Conservation (phyloP, 1,139 yeast species). For the Entelexis sorbosivorans region DNA sequence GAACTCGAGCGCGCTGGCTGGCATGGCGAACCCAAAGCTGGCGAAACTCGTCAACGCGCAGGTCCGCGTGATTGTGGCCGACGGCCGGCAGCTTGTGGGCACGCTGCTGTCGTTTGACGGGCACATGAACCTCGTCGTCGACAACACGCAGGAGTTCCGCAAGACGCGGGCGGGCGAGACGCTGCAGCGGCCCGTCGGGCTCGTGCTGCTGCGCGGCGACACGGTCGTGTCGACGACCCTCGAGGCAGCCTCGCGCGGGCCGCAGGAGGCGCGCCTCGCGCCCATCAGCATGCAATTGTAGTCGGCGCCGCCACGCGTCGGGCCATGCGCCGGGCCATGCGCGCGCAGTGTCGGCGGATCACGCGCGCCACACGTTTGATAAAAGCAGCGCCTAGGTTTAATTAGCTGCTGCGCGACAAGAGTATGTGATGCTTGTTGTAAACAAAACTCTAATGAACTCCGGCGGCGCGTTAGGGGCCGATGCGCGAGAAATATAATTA, state of each 20-base stretch:
- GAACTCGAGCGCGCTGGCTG: background rate
- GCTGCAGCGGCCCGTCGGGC: slow-evolving; percentile 64
- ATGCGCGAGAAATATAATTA: too few relatives aligned
- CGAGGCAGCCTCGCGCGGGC: slow-evolving; percentile 32
- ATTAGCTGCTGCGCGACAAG: too few relatives aligned
- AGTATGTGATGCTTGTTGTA: too few relatives aligned
- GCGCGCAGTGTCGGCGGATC: too few relatives aligned
- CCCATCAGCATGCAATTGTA: slow-evolving; percentile 17
- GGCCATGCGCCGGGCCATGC: too few relatives aligned
- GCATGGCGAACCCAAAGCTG: slow-evolving; percentile 33
- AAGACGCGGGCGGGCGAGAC: slow-evolving; percentile 45
- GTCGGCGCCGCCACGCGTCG: too few relatives aligned
- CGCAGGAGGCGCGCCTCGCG: background rate
- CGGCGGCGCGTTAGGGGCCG: too few relatives aligned
- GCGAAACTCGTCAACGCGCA: slow-evolving; percentile 66
- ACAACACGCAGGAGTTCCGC: slow-evolving; percentile 66
- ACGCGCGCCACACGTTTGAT: too few relatives aligned
- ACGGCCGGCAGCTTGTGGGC: slow-evolving; percentile 68
- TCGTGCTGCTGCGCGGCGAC: slow-evolving; percentile 79
- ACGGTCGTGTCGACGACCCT: slow-evolving; percentile 74
- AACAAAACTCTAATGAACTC: too few relatives aligned
- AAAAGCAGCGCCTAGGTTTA: too few relatives aligned
- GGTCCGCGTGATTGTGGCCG: slow-evolving; percentile 60
- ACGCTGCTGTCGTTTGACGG: slow-evolving; percentile 76
- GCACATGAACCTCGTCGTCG: slow-evolving; percentile 74